Evolutionary conservation across 2,329 filamentous ascomycete species (phyloP), one percentile per base, ranked within the genome.

Genomic region (Nemania diffusa): DNA sequence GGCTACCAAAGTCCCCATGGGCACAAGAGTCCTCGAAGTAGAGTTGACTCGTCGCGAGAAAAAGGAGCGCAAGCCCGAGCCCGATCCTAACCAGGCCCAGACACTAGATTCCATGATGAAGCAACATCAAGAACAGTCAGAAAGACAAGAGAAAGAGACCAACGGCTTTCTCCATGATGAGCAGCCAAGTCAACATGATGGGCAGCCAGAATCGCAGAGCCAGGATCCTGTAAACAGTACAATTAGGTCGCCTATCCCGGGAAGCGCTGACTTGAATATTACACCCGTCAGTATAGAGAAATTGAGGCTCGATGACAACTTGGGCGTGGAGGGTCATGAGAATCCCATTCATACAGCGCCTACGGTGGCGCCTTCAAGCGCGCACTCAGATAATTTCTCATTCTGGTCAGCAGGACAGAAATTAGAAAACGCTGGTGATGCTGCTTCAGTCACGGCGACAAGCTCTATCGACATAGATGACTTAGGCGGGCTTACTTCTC

Each of bases 31-130:
- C 0, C 78, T 89, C 6, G 87, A 89, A 60, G 76, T 90, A 2
- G 86, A 88, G 73, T 75, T 89, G 26, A 79, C 79, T 1, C 79
- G 86, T 11, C 82, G 82, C 22, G 87, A 89, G 73, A 84, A 82
- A 75, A 80, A 80, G 62, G 80, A 27, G 80, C 84, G 11, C 50
- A 77, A 77, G 57, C 76, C 75, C 3, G 71, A 73, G 50, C 69
- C 70, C 0, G 72, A 73, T 24, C 71, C 71, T 7, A 71, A 66
- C n/a, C 63, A 71, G 29, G 64, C 72, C 0, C 65, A 72, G 65
- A 77, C 75, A 5, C 50, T 77, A n/a, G 75, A 78, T 32, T 71
- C 76, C 65, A 76, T 69, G 71, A 74, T 78, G 74, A 70, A 64
- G 63, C 69, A 73, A 22, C 75, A 77, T 48, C 74, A 76, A 52